These are phyloP conservation scores for Debaryomyces sp. DNA, from an alignment of 1,139 yeast species.

Conservation along the genomic window DNA sequence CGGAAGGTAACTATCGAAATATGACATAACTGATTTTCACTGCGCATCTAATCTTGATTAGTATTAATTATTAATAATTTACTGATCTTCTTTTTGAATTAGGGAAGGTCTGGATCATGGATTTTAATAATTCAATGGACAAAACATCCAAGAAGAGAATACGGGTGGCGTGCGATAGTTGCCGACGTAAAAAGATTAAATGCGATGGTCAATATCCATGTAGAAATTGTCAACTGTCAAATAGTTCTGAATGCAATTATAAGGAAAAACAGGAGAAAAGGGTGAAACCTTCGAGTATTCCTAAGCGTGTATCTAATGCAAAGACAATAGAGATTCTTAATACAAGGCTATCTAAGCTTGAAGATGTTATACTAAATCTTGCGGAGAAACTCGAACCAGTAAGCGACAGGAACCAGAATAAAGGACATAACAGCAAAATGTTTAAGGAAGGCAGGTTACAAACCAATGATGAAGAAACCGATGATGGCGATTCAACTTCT, in stretches of 20 bases:
- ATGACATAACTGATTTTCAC: background rate
- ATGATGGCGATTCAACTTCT: background rate
- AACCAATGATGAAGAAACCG: constrained; percentile 1
- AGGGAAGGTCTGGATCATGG: background rate
- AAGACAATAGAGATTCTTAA: constrained; percentile 24
- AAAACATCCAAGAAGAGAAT: constrained; percentile 24
- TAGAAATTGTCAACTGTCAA: constrained; percentile 35
- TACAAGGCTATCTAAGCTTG: constrained; percentile 25
- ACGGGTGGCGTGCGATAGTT: constrained; percentile 52
- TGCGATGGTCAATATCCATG: constrained; percentile 55
- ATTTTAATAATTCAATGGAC: background rate
- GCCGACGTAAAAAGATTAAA: constrained; percentile 52
- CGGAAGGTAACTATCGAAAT: too few species aligned
- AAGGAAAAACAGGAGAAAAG: constrained; percentile 24
- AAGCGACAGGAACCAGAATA: background rate
- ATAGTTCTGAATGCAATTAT: constrained; percentile 28
- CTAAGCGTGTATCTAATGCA: constrained; percentile 11
- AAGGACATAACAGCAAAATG: background rate
- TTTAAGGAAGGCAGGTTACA: background rate
- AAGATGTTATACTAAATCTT: constrained; percentile 23
- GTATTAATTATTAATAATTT: background rate
- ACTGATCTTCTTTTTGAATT: background rate
- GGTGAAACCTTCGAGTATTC: constrained; percentile 11
- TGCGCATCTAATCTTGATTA: background rate
- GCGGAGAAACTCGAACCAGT: constrained; percentile 18